Percentiles rank a stretch among this genome's conserved stretches.
Conservation (phyloP, 1,139 yeast species). For the Suhomyces choctaworum region DNA sequence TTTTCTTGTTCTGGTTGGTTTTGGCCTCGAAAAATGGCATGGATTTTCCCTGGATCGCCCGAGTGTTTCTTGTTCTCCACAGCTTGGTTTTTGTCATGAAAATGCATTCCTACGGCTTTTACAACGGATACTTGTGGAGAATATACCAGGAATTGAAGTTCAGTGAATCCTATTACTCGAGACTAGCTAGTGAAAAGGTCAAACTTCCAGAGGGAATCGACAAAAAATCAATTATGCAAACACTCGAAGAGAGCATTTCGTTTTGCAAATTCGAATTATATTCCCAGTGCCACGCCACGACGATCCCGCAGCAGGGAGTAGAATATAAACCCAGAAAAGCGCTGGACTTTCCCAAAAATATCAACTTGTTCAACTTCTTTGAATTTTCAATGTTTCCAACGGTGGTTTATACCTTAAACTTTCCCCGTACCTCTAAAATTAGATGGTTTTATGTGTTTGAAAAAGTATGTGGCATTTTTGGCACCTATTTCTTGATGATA, state of each 20-base stretch:
- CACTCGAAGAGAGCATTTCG: conserved; percentile 49
- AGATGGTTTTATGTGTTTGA: conserved; percentile 71
- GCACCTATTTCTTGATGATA: conserved; percentile 81
- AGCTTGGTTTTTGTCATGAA: conserved; percentile 88
- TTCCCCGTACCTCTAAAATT: conserved; percentile 70
- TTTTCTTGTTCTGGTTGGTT: conserved; percentile 50
- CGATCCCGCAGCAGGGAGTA: conserved; percentile 15
- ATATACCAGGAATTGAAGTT: conserved; percentile 56
- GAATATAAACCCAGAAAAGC: conserved; percentile 21
- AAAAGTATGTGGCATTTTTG: conserved; percentile 78
- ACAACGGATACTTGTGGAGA: conserved; percentile 84
- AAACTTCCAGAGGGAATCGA: conserved; percentile 20
- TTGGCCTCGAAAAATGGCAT: conserved; percentile 48
- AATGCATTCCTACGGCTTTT: conserved; percentile 86
- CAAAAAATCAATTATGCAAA: conserved; percentile 25
- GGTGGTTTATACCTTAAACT: conserved; percentile 74
- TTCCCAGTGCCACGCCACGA: conserved; percentile 41
- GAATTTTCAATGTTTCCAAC: conserved; percentile 90
- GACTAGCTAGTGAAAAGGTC: conserved; percentile 18
- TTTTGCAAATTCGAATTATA: conserved; percentile 66
- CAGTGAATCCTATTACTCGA: conserved; percentile 38
- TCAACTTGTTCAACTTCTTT: conserved; percentile 67
- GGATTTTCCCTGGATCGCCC: conserved; percentile 82
- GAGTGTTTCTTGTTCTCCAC: conserved; percentile 78
- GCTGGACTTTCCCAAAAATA: conserved; percentile 64